Evolutionary conservation across 495 filamentous ascomycete species (phyloP).

Genomic region (Poronia punctata): DNA sequence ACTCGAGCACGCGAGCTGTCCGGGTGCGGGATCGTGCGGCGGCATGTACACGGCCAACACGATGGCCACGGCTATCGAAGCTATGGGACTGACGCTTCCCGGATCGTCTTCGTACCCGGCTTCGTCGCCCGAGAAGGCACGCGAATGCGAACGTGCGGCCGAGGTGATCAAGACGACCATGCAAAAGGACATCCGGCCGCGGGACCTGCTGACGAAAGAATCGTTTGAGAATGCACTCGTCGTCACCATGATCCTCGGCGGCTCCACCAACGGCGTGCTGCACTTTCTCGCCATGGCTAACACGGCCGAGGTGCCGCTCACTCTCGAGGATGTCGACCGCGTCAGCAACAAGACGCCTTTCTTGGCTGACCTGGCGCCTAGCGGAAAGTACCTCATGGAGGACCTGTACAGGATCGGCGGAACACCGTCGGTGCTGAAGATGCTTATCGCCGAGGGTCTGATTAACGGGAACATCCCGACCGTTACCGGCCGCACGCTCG

Average conservation of each 20-base stretch:
- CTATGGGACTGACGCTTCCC: conserved; percentile 85
- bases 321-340: conserved; percentile 80
- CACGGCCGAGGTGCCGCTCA: conserved; percentile 76
- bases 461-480: conserved; percentile 81
- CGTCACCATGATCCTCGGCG: conserved; percentile 87
- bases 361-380: conserved; percentile 87
- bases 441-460: conserved; percentile 73
- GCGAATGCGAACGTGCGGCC: conserved; percentile 83
- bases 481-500: conserved; percentile 86
- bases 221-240: conserved; percentile 92
- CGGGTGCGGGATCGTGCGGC: conserved; percentile 88
- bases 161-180: conserved; percentile 78
- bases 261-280: conserved; percentile 85
- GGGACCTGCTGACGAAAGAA: conserved; percentile 74
- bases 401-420: conserved; percentile 94
- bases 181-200: conserved; percentile 79
- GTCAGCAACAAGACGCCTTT: conserved; percentile 87
- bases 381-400: conserved; percentile 84
- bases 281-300: conserved; percentile 95
- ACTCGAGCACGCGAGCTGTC: conserved; percentile 79
- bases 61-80: conserved; percentile 93
- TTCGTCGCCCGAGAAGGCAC: conserved; percentile 78
- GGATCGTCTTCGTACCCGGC: conserved; percentile 89
- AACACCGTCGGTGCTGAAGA: conserved; percentile 84
- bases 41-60: conserved; percentile 98